phyloP scores from a whole-genome alignment of 2,329 filamentous ascomycete genomes.

The Geosmithia morbida region DNA sequence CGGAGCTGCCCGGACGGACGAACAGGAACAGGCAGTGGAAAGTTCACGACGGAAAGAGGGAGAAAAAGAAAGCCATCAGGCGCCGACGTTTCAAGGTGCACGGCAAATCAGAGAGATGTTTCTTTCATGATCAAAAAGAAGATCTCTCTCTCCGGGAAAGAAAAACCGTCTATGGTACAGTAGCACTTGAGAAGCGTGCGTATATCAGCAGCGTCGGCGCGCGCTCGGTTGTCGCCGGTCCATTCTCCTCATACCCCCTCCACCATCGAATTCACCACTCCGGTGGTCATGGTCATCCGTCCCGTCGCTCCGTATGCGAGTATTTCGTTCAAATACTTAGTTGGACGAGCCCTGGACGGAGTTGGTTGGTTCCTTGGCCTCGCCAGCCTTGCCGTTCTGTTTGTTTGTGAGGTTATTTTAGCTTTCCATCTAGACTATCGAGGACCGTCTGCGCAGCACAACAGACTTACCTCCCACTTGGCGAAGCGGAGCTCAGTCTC shows the following conservation, averaged over 20 bases:
- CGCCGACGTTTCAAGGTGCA: neutral
- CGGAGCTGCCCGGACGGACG: too few relatives aligned
- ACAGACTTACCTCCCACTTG: slow-evolving; percentile 70
- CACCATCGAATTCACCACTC: neutral
- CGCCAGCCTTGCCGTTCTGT: slow-evolving; percentile 94
- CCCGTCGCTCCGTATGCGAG: neutral
- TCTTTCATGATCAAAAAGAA: too few relatives aligned
- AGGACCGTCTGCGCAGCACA: neutral
- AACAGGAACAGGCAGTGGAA: too few relatives aligned
- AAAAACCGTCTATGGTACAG: slow-evolving; percentile 2
- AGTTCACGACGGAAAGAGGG: too few relatives aligned
- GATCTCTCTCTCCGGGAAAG: neutral
- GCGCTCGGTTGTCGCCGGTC: neutral
- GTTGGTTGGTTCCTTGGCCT: slow-evolving; percentile 50
- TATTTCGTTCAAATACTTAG: slow-evolving; percentile 9
- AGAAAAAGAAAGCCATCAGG: neutral
- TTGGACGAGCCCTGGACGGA: slow-evolving; percentile 9
- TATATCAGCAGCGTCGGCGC: neutral
- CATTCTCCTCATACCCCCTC: neutral
- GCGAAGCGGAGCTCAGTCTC: slow-evolving; percentile 80
- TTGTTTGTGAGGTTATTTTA: slow-evolving; percentile 15
- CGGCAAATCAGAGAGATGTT: too few relatives aligned
- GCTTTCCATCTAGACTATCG: slow-evolving; percentile 1
- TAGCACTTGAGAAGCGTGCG: neutral
- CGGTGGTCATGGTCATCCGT: neutral